phyloP scores from a whole-genome alignment of 2,329 filamentous ascomycete species.

The Diaporthe sp. region DNA sequence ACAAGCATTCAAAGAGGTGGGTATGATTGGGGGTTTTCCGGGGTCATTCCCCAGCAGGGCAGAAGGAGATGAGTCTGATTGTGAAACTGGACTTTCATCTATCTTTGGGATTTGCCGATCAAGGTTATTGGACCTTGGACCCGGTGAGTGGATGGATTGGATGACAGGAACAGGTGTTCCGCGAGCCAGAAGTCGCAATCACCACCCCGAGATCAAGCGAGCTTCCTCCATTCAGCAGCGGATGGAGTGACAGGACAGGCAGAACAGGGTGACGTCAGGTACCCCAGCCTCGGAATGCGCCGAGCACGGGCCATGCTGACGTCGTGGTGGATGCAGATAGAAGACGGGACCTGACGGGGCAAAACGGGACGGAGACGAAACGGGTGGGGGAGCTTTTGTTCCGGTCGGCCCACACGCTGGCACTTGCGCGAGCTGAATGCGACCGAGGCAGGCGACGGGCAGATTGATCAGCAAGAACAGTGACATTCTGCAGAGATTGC shows the following conservation, averaged over 20 bases:
- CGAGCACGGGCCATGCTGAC: constrained; percentile 23
- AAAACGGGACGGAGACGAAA: not conserved
- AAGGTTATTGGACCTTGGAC: not conserved
- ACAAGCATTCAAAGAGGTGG: not conserved
- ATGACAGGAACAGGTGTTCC: not conserved
- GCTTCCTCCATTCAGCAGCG: not conserved
- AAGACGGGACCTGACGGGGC: not conserved
- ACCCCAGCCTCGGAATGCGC: constrained; percentile 13
- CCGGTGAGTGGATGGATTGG: not conserved
- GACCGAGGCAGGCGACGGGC: not conserved
- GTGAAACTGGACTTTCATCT: not conserved
- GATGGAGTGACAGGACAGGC: not conserved
- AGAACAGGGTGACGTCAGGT: constrained; percentile 13
- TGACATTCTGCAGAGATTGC: constrained; percentile 6
- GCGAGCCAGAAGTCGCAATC: not conserved
- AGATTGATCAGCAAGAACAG: constrained; percentile 1
- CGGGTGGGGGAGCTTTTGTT: constrained; percentile 30
- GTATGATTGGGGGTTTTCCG: not conserved
- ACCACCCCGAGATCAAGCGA: not conserved
- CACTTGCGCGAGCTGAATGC: not conserved
- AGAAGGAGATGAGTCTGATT: not conserved
- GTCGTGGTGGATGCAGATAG: not conserved
- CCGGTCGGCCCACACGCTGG: not conserved
- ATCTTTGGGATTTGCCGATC: not conserved
- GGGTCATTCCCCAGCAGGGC: not conserved